A percentile compares a stretch with the other conserved stretches of the same genome.
phyloP scores from a whole-genome alignment of 306 rosid species.

The Parietaria judaica region DNA sequence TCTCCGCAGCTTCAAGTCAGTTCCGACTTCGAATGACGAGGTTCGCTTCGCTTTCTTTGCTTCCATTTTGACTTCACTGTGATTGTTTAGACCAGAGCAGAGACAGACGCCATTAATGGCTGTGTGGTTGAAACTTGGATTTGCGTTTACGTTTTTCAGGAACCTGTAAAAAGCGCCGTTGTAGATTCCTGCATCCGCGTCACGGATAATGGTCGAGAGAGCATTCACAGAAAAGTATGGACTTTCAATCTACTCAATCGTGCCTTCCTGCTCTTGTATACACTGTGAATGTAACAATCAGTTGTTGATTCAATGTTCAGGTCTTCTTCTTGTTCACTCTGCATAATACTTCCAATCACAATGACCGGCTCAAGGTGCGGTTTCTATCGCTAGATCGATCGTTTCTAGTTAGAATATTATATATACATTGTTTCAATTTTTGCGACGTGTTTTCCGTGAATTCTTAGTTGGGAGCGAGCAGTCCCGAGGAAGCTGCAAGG shows the following conservation, averaged over 20 bases:
- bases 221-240: slow-evolving; percentile 30
- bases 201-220: slow-evolving; percentile 31
- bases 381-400: background rate
- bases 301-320: slow-evolving; percentile 12
- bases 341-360: slow-evolving; percentile 29
- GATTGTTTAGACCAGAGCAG: background rate
- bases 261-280: slow-evolving; percentile 1
- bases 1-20: slow-evolving; percentile 66
- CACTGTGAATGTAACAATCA: background rate
- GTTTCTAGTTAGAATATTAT: background rate
- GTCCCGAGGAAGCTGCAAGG: slow-evolving; percentile 34
- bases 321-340: slow-evolving; percentile 31
- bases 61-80: background rate
- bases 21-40: slow-evolving; percentile 49
- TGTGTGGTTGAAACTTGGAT: too few relatives aligned
- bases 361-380: slow-evolving; percentile 28
- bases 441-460: background rate
- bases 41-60: slow-evolving; percentile 22
- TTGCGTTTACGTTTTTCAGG: slow-evolving; percentile 13
- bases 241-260: slow-evolving; percentile 3
- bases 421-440: background rate
- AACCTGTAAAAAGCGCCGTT: slow-evolving; percentile 22
- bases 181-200: slow-evolving; percentile 32
- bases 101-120: background rate
- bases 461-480: slow-evolving; percentile 31